phyloP scores from a whole-genome alignment of 768 basidiomycete species.

The Pleurotus djamor region DNA sequence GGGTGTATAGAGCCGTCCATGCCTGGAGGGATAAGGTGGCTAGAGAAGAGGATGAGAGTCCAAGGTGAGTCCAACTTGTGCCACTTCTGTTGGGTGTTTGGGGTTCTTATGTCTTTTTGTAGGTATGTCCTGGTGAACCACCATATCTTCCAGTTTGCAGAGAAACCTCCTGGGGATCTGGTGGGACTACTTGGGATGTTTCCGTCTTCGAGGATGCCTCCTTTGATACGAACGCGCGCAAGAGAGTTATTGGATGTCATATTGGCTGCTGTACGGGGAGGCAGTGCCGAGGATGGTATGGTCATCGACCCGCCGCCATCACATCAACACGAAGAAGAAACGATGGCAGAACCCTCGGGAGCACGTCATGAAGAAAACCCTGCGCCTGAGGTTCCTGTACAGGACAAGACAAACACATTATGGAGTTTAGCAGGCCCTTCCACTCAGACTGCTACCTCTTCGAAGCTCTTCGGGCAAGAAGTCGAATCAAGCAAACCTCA shows the following conservation, averaged over 20 bases:
- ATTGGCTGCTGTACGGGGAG: background rate
- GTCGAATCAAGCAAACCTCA: too few relatives aligned
- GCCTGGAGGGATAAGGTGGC: slow-evolving; percentile 81
- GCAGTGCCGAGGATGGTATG: background rate
- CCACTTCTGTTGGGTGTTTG: too few relatives aligned
- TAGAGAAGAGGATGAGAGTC: slow-evolving; percentile 85
- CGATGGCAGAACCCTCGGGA: background rate
- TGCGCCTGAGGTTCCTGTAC: too few relatives aligned
- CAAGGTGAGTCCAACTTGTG: slow-evolving; percentile 43
- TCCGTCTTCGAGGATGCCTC: slow-evolving; percentile 44
- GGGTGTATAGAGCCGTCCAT: slow-evolving; percentile 72
- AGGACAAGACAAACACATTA: too few relatives aligned
- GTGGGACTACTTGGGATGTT: slow-evolving; percentile 60
- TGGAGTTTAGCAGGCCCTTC: too few relatives aligned
- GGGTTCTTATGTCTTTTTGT: background rate
- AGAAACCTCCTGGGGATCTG: slow-evolving; percentile 66
- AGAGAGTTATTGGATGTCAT: slow-evolving; percentile 69
- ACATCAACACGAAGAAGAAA: too few relatives aligned
- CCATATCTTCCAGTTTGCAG: slow-evolving; percentile 69
- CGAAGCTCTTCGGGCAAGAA: background rate
- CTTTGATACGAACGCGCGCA: slow-evolving; percentile 58
- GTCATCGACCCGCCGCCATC: background rate
- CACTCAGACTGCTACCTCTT: background rate
- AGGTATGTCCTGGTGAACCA: slow-evolving; percentile 81
- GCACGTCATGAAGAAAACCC: background rate